phyloP scores from a whole-genome alignment of 1,284 basidiomycete species.

The Leucoagaricus sp. region DNA sequence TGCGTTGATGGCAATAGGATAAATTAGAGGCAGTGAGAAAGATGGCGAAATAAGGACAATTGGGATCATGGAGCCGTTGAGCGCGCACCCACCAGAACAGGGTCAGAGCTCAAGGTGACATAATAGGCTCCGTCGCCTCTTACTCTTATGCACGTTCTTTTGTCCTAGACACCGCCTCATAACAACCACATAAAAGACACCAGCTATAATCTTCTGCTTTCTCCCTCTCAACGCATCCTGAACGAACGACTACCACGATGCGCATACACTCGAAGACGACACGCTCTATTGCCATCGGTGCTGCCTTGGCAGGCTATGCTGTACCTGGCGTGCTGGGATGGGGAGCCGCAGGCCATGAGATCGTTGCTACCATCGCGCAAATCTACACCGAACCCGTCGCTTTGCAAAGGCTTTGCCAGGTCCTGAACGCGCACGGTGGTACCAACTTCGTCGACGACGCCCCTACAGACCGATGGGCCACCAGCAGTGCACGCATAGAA shows the following conservation, averaged over 20 bases:
- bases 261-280: background rate
- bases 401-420: conserved; percentile 29
- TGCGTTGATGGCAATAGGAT: too few relatives aligned
- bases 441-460: background rate
- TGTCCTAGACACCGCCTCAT: too few relatives aligned
- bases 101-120: background rate
- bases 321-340: conserved; percentile 10
- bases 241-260: background rate
- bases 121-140: background rate
- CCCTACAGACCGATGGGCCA: background rate
- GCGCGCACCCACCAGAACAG: too few relatives aligned
- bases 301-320: background rate
- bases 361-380: conserved; percentile 91
- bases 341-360: conserved; percentile 71
- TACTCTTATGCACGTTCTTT: background rate
- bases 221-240: background rate
- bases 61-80: too few relatives aligned
- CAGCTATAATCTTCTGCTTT: too few relatives aligned
- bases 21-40: too few relatives aligned
- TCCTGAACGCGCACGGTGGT: conserved; percentile 2
- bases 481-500: background rate
- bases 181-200: background rate
- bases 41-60: too few relatives aligned
- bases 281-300: background rate
- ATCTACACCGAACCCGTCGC: conserved; percentile 83